phyloP scores from a whole-genome alignment of 192 early-diverging fungal genomes.

The Entomortierella parvispora region DNA sequence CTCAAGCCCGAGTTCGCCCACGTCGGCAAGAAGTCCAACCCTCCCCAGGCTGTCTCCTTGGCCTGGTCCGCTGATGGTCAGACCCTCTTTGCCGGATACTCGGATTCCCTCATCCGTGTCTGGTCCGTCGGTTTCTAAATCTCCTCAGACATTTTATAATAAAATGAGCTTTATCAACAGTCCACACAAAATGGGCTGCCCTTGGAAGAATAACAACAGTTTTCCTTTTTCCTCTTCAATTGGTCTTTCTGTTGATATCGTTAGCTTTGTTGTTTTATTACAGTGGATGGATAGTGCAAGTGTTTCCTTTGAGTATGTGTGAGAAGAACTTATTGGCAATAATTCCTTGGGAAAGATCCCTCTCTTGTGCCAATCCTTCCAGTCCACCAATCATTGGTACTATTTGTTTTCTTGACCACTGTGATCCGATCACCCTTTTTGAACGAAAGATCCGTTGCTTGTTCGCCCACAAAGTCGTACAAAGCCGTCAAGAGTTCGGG shows the following conservation, averaged over 20 bases:
- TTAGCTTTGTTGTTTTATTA: no score
- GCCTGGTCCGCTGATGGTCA: conserved; percentile 99
- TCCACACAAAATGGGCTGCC: no score
- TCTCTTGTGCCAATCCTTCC: conserved; percentile 69
- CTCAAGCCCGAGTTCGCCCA: conserved; percentile 78
- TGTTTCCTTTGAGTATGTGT: no score
- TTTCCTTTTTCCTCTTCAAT: no score
- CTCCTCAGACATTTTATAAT: background rate
- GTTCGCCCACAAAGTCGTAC: conserved; percentile 84
- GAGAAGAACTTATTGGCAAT: conserved; percentile 4
- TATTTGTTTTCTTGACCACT: conserved; percentile 71
- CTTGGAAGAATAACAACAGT: no score
- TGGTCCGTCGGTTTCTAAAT: conserved; percentile 52
- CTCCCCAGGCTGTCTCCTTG: conserved; percentile 94
- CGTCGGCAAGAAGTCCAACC: conserved; percentile 77
- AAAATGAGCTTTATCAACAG: background rate
- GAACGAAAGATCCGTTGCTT: conserved; percentile 84
- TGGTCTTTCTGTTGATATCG: no score
- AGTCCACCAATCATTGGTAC: conserved; percentile 91
- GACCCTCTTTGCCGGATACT: conserved; percentile 98
- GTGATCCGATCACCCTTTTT: conserved; percentile 84
- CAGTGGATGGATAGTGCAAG: no score
- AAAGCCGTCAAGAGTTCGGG: conserved; percentile 67
- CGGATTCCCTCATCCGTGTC: conserved; percentile 62
- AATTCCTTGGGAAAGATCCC: conserved; percentile 52